phyloP scores from a whole-genome alignment of 495 filamentous ascomycete species.

The Penicillium bovifimosum region DNA sequence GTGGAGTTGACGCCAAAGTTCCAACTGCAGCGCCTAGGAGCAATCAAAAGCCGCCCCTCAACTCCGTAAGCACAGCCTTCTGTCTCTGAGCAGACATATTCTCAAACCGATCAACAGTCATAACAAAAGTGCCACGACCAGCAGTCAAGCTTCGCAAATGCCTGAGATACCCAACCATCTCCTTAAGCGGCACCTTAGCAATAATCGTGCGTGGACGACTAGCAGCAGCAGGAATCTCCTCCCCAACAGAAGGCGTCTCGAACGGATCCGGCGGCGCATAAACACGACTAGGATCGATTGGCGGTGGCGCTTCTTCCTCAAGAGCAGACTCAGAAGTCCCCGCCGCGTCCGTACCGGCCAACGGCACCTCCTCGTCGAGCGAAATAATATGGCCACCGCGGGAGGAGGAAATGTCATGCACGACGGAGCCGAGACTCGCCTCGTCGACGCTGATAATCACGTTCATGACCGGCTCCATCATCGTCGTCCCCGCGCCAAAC shows the following conservation, averaged over 20 bases:
- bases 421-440: conserved; percentile 71
- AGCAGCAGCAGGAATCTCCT: conserved; percentile 18
- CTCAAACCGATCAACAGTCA: conserved; percentile 89
- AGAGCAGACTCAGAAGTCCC: conserved; percentile 5
- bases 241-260: conserved; percentile 39
- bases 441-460: conserved; percentile 82
- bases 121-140: conserved; percentile 85
- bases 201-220: conserved; percentile 57
- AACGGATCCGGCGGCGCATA: conserved; percentile 87
- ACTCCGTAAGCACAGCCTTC: conserved; percentile 49
- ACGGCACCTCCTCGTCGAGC: conserved; percentile 57
- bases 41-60: conserved; percentile 36
- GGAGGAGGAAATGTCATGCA: conserved; percentile 78
- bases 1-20: background rate
- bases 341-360: conserved; percentile 23
- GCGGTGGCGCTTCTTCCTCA: conserved; percentile 24
- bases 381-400: conserved; percentile 83
- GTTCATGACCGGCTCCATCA: conserved; percentile 92
- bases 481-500: conserved; percentile 39
- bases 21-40: background rate
- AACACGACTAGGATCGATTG: conserved; percentile 62
- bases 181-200: conserved; percentile 83
- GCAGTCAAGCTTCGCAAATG: conserved; percentile 82
- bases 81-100: conserved; percentile 64
- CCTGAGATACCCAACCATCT: conserved; percentile 95